Base-by-base conservation (phyloP, 345 rosid genomes). In the Camelina hispida region DNA sequence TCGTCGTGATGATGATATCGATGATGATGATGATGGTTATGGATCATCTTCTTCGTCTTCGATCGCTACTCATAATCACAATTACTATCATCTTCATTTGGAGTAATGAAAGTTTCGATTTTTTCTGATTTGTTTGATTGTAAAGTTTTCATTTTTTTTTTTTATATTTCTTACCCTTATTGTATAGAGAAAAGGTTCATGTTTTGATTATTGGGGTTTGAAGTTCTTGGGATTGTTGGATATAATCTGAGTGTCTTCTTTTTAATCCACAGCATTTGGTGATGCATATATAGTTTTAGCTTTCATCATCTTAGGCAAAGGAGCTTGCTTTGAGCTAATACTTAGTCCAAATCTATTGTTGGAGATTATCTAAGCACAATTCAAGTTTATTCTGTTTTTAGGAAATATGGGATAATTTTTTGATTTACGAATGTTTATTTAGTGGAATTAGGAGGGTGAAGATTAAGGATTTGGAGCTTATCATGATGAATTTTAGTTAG, bases 81-180 rank as follows among this genome's bases (percentile, higher is more conserved):
- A 66, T 57, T 78, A 72, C 52, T 43, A 78, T 66, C 58, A 78
- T 66, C 81, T 78, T 78, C 81, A 43, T 66, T 32, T 78, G 63
- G 81, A 72, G 68, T 78, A 57, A 66, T 13, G 1, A 51, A 40
- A 50, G 38, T 48, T 23, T 1, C 6, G 3, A n/a, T 35, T 32
- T 55, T 35, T 20, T 57, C 34, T 48, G 57, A 15, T 22, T 25
- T 25, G 28, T 25, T 25, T 3, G 4, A 4, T 68, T 76, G 75
- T 76, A 62, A 62, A 76, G 60, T 67, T 67, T 56, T n/a, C 1
- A 0, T 22, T 40, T 25, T 54, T 40, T 25, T 54, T 28, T 9
- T 28, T 0, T 23, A 25, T 25, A 25, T 25, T 25, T 25, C 28
- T 25, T 25, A 25, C 40, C 6, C 18, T 15, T 23, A 2, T 4